Evolutionary conservation across 768 basidiomycete species (phyloP).

Genomic region (Fistulinella prunicolor): DNA sequence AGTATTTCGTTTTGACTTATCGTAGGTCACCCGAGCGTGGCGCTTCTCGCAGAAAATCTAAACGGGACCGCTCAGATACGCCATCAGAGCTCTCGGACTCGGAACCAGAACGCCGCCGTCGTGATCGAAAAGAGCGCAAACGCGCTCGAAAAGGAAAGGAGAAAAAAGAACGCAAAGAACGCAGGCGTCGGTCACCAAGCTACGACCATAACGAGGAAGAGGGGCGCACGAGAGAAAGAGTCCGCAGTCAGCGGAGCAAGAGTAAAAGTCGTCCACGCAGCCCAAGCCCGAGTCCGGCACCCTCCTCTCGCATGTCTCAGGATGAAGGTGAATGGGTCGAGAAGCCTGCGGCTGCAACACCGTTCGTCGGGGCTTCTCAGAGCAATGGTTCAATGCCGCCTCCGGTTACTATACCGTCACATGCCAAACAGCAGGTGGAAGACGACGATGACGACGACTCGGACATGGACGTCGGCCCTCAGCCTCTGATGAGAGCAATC

Average conservation of each 20-base stretch:
- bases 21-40: conserved; percentile 57
- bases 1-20: background rate
- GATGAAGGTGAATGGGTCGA: conserved; percentile 72
- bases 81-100: conserved; percentile 45
- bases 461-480: conserved; percentile 77
- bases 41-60: conserved; percentile 53
- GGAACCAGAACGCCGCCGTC: conserved; percentile 58
- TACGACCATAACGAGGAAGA: conserved; percentile 36
- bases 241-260: conserved; percentile 28
- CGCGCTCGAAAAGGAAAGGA: conserved; percentile 49
- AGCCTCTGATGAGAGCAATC: conserved; percentile 49
- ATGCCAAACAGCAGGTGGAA: conserved; percentile 7
- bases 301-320: conserved; percentile 31
- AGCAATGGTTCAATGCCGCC: conserved; percentile 24
- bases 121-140: conserved; percentile 60
- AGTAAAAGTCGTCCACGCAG: conserved; percentile 35
- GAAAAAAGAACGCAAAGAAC: conserved; percentile 38
- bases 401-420: conserved; percentile 17
- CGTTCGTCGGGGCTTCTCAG: conserved; percentile 26
- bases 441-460: conserved; percentile 40
- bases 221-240: conserved; percentile 34
- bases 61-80: conserved; percentile 49
- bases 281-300: conserved; percentile 34
- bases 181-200: conserved; percentile 36
- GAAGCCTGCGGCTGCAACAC: conserved; percentile 38